phyloP scores from a whole-genome alignment of 805 yeast genomes.

The Monosporozyma siamensis region DNA sequence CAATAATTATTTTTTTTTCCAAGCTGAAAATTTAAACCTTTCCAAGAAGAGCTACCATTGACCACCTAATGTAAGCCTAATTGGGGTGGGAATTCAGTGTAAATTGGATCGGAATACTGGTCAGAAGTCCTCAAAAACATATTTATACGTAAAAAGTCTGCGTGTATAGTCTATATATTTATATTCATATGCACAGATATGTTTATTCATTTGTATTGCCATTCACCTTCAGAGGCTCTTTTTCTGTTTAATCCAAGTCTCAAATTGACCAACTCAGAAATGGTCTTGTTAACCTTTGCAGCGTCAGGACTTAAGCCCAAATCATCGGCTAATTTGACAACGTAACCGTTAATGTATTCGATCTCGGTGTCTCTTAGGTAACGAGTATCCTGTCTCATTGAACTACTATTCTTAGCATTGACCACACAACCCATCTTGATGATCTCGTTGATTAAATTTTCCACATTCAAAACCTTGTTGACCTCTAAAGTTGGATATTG shows the following conservation, averaged over 20 bases:
- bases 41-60: too few relatives aligned
- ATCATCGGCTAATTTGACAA: conserved; percentile 45
- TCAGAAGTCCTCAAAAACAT: too few relatives aligned
- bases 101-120: too few relatives aligned
- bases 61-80: too few relatives aligned
- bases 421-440: conserved; percentile 36
- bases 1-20: too few relatives aligned
- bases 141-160: not conserved
- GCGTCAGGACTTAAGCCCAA: conserved; percentile 27
- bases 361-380: conserved; percentile 59
- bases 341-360: conserved; percentile 74
- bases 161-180: not conserved
- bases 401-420: conserved; percentile 49
- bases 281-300: conserved; percentile 27
- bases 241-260: conserved; percentile 23
- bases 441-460: conserved; percentile 30
- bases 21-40: too few relatives aligned
- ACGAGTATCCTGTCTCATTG: conserved; percentile 48
- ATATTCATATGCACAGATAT: too few relatives aligned
- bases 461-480: conserved; percentile 24
- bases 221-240: conserved; percentile 9
- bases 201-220: not conserved
- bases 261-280: conserved; percentile 29
- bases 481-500: conserved; percentile 24
- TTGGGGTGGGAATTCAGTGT: too few relatives aligned